Evolutionary conservation across 352 stramenopile genomes (phyloP).

Genomic region (Phytophthora pinifolia): DNA sequence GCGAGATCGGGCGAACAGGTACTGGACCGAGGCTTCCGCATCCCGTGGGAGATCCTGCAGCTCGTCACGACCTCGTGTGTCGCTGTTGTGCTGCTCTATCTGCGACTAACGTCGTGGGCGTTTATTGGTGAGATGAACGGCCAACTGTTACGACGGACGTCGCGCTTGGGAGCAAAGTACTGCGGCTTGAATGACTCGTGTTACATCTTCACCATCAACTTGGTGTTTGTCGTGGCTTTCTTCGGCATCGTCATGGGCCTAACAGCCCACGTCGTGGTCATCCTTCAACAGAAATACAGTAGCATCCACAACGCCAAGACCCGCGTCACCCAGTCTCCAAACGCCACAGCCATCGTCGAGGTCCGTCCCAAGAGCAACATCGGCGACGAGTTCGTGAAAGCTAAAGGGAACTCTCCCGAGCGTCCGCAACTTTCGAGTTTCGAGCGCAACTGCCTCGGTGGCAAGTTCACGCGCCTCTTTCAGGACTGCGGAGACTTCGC

Average conservation of each 20-base stretch:
- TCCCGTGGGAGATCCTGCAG: slow-evolving; percentile 16
- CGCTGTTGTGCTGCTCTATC: slow-evolving; percentile 1
- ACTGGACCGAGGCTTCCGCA: slow-evolving; percentile 9
- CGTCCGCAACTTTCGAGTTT: slow-evolving; percentile 9
- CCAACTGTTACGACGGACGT: slow-evolving; percentile 8
- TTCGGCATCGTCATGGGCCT: slow-evolving; percentile 2
- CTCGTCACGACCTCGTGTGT: slow-evolving; percentile 2
- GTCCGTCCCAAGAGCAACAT: not conserved
- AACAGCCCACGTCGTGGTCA: not conserved
- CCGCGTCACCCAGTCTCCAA: not conserved
- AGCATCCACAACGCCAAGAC: slow-evolving; percentile 1
- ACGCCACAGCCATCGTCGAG: not conserved
- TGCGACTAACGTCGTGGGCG: slow-evolving; percentile 11
- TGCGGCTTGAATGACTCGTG: slow-evolving; percentile 15
- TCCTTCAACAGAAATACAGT: not conserved
- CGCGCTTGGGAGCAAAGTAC: slow-evolving; percentile 1
- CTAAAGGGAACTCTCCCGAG: not conserved
- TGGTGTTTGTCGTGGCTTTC: slow-evolving; percentile 6
- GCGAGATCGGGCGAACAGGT: slow-evolving; percentile 10
- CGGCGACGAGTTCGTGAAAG: not conserved
- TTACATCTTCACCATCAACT: slow-evolving; percentile 18
- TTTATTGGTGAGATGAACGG: slow-evolving; percentile 6
- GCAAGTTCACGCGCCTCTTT: slow-evolving; percentile 16
- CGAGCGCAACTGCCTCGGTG: slow-evolving; percentile 15
- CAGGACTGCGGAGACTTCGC: slow-evolving; percentile 27